A percentile compares a stretch with the other conserved stretches of the same genome.
Conservation (phyloP, 1,284 basidiomycete genomes). For the Leccinum pseudoinsigne region DNA sequence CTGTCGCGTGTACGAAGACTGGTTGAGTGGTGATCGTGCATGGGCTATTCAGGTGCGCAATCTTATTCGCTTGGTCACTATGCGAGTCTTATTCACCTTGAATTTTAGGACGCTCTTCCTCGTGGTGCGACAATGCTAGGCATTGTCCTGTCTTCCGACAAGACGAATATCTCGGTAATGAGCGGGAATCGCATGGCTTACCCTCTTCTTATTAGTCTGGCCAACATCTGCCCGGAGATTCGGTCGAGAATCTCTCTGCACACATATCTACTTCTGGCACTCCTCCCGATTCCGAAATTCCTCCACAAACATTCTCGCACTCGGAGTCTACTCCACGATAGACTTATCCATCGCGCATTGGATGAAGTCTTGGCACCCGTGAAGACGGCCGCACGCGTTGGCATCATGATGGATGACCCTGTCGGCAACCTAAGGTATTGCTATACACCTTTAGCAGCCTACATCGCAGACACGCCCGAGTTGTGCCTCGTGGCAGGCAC, state of each 20-base stretch:
- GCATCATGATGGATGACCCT: background rate
- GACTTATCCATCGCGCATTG: background rate
- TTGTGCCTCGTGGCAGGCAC: background rate
- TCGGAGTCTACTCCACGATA: background rate
- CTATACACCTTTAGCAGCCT: background rate
- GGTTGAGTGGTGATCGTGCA: background rate
- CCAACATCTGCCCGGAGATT: background rate
- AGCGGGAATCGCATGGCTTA: background rate
- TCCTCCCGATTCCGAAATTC: background rate
- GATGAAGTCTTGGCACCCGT: background rate
- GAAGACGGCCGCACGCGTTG: background rate
- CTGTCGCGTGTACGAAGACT: too few relatives aligned
- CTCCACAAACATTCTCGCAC: background rate
- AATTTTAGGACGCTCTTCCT: background rate
- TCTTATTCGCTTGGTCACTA: background rate
- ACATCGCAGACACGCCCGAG: background rate
- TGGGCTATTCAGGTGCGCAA: background rate
- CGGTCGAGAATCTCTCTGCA: background rate
- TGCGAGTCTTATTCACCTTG: background rate
- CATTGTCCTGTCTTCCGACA: background rate
- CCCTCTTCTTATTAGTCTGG: background rate
- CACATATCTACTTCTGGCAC: background rate
- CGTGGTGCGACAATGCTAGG: background rate
- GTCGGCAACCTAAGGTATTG: background rate
- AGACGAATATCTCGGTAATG: background rate